These are phyloP conservation scores for Chondrostereum purpureum DNA, from an alignment of 1,284 basidiomycete genomes.

Conservation along the genomic window DNA sequence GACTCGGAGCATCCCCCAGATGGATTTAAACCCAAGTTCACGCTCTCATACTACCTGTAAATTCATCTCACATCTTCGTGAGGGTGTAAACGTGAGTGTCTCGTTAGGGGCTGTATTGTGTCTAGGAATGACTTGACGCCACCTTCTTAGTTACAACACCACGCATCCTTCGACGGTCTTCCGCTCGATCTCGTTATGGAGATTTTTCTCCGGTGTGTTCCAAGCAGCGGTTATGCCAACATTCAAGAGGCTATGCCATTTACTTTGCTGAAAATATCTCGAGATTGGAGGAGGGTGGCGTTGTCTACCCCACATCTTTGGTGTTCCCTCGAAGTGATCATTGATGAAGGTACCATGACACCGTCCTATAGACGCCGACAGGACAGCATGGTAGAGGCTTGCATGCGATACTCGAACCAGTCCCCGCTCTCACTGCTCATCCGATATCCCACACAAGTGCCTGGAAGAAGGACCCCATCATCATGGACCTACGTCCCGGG, in stretches of 20 bases:
- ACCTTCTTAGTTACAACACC: no score
- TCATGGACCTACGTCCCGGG: not conserved
- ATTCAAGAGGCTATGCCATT: conserved; percentile 24
- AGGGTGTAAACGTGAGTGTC: not conserved
- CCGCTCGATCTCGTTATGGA: not conserved
- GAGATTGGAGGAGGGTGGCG: conserved; percentile 28
- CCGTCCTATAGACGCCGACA: not conserved
- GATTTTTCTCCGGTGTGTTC: conserved; percentile 8
- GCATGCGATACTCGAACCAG: not conserved
- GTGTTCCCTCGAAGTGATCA: conserved; percentile 29
- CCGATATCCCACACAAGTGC: not conserved
- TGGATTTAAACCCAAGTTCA: not conserved
- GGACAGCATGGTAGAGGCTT: not conserved
- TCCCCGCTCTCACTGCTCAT: not conserved
- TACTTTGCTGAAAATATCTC: conserved; percentile 28
- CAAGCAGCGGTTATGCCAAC: conserved; percentile 18
- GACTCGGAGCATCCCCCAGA: not conserved
- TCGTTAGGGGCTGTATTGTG: not conserved
- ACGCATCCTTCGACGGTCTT: not conserved
- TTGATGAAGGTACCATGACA: conserved; percentile 3
- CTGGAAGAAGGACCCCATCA: not conserved
- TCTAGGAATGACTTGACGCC: not conserved
- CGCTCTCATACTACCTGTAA: no score
- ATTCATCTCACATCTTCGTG: not conserved
- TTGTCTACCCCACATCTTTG: conserved; percentile 31